Evolutionary conservation across 805 yeast genomes (phyloP).

Genomic region (Monosporozyma servazzii): DNA sequence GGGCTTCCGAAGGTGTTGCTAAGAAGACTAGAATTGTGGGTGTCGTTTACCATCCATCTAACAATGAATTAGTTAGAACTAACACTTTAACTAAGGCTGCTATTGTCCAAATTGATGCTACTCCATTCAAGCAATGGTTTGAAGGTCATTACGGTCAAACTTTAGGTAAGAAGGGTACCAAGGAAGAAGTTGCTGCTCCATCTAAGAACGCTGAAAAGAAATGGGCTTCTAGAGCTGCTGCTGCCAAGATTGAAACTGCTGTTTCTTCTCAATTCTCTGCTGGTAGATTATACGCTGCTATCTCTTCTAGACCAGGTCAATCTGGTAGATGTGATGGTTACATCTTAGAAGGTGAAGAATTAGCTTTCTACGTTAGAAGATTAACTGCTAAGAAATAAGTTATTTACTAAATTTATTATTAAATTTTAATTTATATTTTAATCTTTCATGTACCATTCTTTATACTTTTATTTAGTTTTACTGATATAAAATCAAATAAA

Average conservation of each 20-base stretch:
- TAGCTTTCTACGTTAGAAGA: constrained; percentile 99
- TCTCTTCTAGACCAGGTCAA: constrained; percentile 99
- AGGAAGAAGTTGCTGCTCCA: constrained; percentile 50
- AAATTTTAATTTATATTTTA: not conserved
- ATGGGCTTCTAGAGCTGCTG: constrained; percentile 84
- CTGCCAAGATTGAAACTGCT: constrained; percentile 79
- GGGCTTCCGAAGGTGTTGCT: constrained; percentile 98
- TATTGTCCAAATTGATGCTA: constrained; percentile 98
- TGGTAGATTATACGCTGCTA: constrained; percentile 97
- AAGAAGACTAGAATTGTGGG: constrained; percentile 98
- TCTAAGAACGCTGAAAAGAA: constrained; percentile 81
- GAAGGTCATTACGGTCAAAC: constrained; percentile 96
- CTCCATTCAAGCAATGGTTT: constrained; percentile 99
- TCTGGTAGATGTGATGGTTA: constrained; percentile 99
- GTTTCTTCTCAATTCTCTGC: constrained; percentile 96
- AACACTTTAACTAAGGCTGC: constrained; percentile 99
- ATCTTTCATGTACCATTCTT: constrained; percentile 9
- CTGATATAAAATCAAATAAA: constrained; percentile 4
- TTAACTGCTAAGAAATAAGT: constrained; percentile 96
- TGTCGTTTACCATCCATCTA: constrained; percentile 98
- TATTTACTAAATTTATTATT: not conserved
- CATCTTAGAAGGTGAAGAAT: constrained; percentile 99
- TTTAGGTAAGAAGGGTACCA: constrained; percentile 67
- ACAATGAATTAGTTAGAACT: constrained; percentile 99
- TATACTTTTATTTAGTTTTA: constrained; percentile 7